Conservation (phyloP, 2,329 filamentous ascomycete genomes). For the Tolypocladium ophioglossoides region DNA sequence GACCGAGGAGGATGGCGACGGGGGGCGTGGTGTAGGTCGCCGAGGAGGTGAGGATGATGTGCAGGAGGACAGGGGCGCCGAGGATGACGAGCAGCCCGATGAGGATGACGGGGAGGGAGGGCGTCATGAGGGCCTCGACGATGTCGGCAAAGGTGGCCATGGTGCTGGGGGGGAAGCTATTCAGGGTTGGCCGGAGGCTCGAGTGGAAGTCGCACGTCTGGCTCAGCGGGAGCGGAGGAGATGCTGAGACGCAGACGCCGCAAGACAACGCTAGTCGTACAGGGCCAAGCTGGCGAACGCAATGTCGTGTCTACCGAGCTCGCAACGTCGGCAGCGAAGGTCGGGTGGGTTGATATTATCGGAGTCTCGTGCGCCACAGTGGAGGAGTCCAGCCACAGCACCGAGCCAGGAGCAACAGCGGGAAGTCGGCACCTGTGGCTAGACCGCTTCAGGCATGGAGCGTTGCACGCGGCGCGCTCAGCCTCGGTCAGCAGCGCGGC, state of each 20-base stretch:
- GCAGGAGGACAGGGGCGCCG: constrained; percentile 65
- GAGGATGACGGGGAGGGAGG: constrained; percentile 51
- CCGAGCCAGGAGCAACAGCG: background rate
- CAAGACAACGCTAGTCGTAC: background rate
- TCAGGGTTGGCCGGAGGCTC: background rate
- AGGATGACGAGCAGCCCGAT: constrained; percentile 63
- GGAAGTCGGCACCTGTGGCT: background rate
- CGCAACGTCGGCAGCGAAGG: background rate
- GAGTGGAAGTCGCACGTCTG: background rate
- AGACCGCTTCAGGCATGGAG: background rate
- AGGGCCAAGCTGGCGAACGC: background rate
- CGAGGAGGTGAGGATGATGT: constrained; percentile 60
- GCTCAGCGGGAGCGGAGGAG: constrained; percentile 2
- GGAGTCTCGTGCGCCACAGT: background rate
- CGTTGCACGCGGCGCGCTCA: background rate
- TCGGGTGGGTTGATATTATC: background rate
- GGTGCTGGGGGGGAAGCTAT: constrained; percentile 6
- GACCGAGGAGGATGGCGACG: constrained; percentile 71
- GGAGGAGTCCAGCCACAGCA: background rate
- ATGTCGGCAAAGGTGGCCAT: constrained; percentile 29
- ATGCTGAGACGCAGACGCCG: background rate
- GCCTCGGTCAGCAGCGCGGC: background rate
- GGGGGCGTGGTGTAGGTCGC: constrained; percentile 58
- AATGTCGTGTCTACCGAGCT: background rate
- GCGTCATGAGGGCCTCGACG: constrained; percentile 45